Conservation (phyloP, 2,329 filamentous ascomycete species). For the Sordariomycetes sp. region DNA sequence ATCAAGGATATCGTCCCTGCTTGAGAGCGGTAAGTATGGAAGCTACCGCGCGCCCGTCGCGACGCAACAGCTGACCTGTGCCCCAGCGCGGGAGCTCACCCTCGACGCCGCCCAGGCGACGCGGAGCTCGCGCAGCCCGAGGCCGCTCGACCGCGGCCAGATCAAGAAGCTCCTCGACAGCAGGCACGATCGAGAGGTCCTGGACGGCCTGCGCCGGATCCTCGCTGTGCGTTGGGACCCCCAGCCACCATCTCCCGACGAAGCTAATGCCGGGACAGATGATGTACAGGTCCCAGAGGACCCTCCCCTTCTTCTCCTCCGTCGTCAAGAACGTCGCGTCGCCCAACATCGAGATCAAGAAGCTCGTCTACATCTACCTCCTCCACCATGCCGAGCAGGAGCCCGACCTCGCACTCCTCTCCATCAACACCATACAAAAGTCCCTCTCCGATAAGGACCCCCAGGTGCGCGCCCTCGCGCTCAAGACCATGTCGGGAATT, state of each 20-base stretch:
- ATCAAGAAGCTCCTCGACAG: constrained; percentile 94
- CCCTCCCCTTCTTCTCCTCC: constrained; percentile 87
- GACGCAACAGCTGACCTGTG: background rate
- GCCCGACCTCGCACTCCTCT: constrained; percentile 85
- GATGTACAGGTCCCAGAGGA: constrained; percentile 87
- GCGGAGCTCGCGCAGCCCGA: constrained; percentile 47
- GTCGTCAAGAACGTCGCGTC: constrained; percentile 97
- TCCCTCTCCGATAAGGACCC: constrained; percentile 87
- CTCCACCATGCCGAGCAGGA: constrained; percentile 94
- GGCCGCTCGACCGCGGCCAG: constrained; percentile 62
- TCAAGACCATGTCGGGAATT: constrained; percentile 95
- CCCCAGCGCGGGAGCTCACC: constrained; percentile 81
- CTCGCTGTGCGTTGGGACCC: constrained; percentile 53
- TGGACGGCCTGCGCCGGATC: constrained; percentile 82
- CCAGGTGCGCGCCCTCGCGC: constrained; percentile 77
- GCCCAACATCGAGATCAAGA: constrained; percentile 88
- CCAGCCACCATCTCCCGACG: background rate
- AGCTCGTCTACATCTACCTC: constrained; percentile 96
- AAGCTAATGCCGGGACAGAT: constrained; percentile 43
- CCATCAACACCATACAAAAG: constrained; percentile 98
- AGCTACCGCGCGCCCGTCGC: background rate
- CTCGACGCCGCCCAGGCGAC: constrained; percentile 92
- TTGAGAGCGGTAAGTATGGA: constrained; percentile 70
- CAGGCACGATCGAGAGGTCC: constrained; percentile 79
- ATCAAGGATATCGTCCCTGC: constrained; percentile 80